A percentile compares a stretch with the other conserved stretches of the same genome.
phyloP scores from a whole-genome alignment of 805 yeast genomes.

The Pichia ethanolica region DNA sequence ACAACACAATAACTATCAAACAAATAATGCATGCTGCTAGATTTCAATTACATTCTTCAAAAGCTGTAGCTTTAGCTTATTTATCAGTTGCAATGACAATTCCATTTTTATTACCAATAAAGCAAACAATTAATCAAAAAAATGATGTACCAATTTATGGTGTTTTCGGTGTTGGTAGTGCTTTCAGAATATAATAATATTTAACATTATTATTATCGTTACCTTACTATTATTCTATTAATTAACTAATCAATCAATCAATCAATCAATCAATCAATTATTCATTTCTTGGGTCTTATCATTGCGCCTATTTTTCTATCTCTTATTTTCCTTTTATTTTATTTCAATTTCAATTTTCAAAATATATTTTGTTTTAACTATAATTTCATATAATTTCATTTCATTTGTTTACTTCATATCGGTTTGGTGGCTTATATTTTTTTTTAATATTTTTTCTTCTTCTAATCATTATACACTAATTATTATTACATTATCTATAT shows the following conservation, averaged over 20 bases:
- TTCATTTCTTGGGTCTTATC: not conserved
- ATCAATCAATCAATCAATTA: too few relatives aligned
- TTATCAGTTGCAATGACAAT: constrained; percentile 28
- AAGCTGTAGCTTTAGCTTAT: constrained; percentile 24
- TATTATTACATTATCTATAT: too few relatives aligned
- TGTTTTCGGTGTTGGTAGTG: constrained; percentile 24
- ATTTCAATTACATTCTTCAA: constrained; percentile 7
- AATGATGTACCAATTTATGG: constrained; percentile 18
- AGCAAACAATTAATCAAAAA: constrained; percentile 18
- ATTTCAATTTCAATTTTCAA: too few relatives aligned
- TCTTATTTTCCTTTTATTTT: too few relatives aligned
- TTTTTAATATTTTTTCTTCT: too few relatives aligned
- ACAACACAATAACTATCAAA: not conserved
- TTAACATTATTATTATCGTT: not conserved
- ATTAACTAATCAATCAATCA: too few relatives aligned
- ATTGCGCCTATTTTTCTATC: too few relatives aligned
- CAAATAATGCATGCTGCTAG: constrained; percentile 1
- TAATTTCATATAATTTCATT: too few relatives aligned
- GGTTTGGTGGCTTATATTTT: too few relatives aligned
- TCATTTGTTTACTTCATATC: too few relatives aligned
- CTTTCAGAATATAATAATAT: constrained; percentile 23
- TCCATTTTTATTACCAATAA: constrained; percentile 30
- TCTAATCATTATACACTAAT: too few relatives aligned
- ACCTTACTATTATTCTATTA: not conserved
- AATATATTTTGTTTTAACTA: too few relatives aligned